Evolutionary conservation across 257 asterid species (phyloP).

Genomic region (Fraxinus anomala): DNA sequence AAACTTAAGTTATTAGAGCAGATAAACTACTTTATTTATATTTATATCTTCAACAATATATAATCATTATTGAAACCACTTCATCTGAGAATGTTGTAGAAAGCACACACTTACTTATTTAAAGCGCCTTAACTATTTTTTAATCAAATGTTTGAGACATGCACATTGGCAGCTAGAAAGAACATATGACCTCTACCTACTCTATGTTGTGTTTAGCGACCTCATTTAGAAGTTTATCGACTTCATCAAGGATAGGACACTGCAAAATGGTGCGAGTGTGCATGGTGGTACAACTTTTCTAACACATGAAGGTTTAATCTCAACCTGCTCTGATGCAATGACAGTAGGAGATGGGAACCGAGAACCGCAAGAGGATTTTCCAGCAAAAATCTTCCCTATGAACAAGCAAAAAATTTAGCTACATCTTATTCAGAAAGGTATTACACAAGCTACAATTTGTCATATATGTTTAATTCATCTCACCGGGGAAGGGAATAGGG

Average conservation of each 20-base stretch:
- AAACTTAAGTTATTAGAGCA: not conserved
- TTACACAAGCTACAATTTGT: slow-evolving; percentile 8
- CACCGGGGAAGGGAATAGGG: not conserved
- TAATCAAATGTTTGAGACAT: not conserved
- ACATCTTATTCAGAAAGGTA: slow-evolving; percentile 20
- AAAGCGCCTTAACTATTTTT: not conserved
- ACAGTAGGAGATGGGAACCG: slow-evolving; percentile 42
- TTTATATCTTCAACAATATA: not conserved
- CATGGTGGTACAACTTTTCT: not conserved
- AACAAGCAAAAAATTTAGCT: slow-evolving; percentile 28
- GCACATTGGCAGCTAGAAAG: not conserved
- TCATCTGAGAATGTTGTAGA: not conserved
- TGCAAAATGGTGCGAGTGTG: not conserved
- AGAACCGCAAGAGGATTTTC: slow-evolving; percentile 47
- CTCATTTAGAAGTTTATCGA: not conserved
- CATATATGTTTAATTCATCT: not conserved
- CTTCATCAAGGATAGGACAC: not conserved
- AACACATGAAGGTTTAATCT: slow-evolving; percentile 8
- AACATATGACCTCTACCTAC: not conserved
- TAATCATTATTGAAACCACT: not conserved
- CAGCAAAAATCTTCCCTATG: slow-evolving; percentile 68
- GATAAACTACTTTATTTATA: not conserved
- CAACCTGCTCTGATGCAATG: slow-evolving; percentile 56
- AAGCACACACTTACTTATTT: not conserved
- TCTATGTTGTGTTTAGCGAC: not conserved